phyloP scores from a whole-genome alignment of 2,329 filamentous ascomycete species.

The Aspergillus sp. region DNA sequence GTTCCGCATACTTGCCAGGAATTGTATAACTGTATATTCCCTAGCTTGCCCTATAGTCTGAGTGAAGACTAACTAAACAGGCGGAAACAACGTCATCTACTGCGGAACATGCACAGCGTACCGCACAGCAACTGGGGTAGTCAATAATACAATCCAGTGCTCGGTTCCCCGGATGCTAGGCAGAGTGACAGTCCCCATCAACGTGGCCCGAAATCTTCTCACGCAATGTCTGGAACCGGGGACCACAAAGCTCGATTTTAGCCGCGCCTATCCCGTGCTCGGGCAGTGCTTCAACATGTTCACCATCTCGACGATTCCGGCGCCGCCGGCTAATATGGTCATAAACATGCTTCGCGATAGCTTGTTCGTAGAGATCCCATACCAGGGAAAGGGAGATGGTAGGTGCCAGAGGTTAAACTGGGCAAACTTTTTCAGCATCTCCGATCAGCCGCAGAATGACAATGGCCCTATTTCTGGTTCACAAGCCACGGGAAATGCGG shows the following conservation, averaged over 20 bases:
- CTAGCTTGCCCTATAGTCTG: not conserved
- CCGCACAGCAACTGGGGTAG: not conserved
- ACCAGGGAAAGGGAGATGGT: not conserved
- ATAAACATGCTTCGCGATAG: conserved; percentile 2
- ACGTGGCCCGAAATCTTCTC: not conserved
- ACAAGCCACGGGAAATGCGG: not conserved
- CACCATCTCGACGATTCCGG: not conserved
- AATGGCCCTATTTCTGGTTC: not conserved
- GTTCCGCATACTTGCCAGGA: not conserved
- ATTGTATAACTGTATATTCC: not conserved
- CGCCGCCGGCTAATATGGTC: not conserved
- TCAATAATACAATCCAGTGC: not conserved
- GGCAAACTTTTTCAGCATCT: not conserved
- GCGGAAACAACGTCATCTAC: conserved; percentile 10
- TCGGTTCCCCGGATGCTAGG: not conserved
- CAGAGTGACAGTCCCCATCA: not conserved
- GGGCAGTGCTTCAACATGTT: not conserved
- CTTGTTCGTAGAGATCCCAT: not conserved
- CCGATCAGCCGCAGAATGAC: not conserved
- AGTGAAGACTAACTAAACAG: not conserved
- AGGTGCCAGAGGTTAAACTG: not conserved
- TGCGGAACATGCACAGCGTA: conserved; percentile 1
- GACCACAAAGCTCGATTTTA: not conserved
- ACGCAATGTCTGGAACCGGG: not conserved
- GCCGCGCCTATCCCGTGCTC: not conserved